Evolutionary conservation across 2,329 filamentous ascomycete genomes (phyloP).

Genomic region (Chrysoporthe puriensis): DNA sequence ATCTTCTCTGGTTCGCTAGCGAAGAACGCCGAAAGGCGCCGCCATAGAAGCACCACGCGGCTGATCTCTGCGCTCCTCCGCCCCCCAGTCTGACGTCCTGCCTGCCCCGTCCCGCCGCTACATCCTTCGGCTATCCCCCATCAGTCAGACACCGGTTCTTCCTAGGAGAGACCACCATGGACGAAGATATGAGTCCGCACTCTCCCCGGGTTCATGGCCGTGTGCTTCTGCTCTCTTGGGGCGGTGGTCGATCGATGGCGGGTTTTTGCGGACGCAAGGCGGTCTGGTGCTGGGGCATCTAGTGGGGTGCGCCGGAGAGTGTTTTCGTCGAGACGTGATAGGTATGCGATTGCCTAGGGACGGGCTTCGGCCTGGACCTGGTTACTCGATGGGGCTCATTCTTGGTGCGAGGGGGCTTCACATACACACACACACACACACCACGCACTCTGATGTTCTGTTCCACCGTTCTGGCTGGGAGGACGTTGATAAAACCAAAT

Average conservation of each 20-base stretch:
- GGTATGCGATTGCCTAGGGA: slow-evolving; percentile 90
- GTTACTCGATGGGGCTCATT: slow-evolving; percentile 99
- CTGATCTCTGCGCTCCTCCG: slow-evolving; percentile 70
- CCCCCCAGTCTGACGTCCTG: slow-evolving; percentile 44
- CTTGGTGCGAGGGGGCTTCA: slow-evolving; percentile 88
- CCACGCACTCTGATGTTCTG: slow-evolving; percentile 48
- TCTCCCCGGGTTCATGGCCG: slow-evolving; percentile 33
- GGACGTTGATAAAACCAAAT: slow-evolving; percentile 46
- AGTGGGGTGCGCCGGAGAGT: slow-evolving; percentile 57
- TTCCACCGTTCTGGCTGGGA: slow-evolving; percentile 52
- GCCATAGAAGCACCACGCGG: slow-evolving; percentile 97
- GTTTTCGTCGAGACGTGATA: slow-evolving; percentile 92
- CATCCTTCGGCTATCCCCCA: slow-evolving; percentile 36
- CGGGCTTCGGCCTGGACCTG: slow-evolving; percentile 42
- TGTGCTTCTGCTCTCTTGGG: slow-evolving; percentile 31
- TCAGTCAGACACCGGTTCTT: slow-evolving; percentile 25
- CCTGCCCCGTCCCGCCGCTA: slow-evolving; percentile 36
- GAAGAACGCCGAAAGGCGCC: slow-evolving; percentile 92
- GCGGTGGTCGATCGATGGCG: slow-evolving; percentile 43
- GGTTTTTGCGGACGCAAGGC: slow-evolving; percentile 39
- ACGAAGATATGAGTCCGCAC: slow-evolving; percentile 90
- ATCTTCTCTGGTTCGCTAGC: slow-evolving; percentile 42
- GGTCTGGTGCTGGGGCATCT: slow-evolving; percentile 46
- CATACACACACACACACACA: slow-evolving; percentile 43
- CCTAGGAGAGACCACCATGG: slow-evolving; percentile 59